These are phyloP conservation scores for Barbarea vulgaris DNA, from an alignment of 345 rosid species.

Conservation along the genomic window DNA sequence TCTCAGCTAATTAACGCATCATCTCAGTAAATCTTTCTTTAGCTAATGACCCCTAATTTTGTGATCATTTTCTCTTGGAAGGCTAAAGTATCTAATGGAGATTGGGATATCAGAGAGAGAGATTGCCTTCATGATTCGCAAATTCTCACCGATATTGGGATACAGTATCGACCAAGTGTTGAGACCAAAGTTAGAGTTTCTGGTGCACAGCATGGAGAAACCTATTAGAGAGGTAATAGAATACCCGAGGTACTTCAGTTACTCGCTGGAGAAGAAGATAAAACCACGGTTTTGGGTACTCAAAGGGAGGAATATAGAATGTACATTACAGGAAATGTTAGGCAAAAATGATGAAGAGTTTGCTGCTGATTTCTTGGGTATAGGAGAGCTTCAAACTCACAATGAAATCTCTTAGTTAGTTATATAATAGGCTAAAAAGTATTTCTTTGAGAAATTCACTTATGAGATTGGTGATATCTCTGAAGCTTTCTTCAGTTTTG, in stretches of 20 bases:
- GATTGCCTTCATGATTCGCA: constrained; percentile 71
- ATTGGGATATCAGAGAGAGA: constrained; percentile 66
- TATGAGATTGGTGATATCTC: constrained; percentile 29
- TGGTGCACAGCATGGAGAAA: constrained; percentile 63
- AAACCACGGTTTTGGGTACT: constrained; percentile 79
- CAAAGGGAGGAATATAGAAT: constrained; percentile 58
- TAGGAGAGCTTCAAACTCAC: constrained; percentile 38
- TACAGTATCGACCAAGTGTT: constrained; percentile 75
- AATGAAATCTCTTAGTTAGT: constrained; percentile 12
- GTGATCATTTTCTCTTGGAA: constrained; percentile 41
- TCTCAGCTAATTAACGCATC: not conserved
- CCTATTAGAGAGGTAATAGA: constrained; percentile 62
- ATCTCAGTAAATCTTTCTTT: constrained; percentile 9
- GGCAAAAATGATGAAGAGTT: constrained; percentile 84
- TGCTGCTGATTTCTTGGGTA: constrained; percentile 62
- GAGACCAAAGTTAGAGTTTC: constrained; percentile 77
- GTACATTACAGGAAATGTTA: constrained; percentile 78
- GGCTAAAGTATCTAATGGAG: constrained; percentile 69
- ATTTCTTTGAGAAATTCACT: constrained; percentile 19
- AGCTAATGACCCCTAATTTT: not conserved
- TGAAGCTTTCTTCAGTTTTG: constrained; percentile 35
- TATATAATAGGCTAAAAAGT: constrained; percentile 12
- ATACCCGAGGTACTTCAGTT: constrained; percentile 88
- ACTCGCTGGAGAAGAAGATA: constrained; percentile 84
- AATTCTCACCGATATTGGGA: constrained; percentile 84